Percentiles rank a stretch among this genome's conserved stretches.
Conservation (phyloP, 1,284 basidiomycete species). For the Pseudozyma hubeiensis region DNA sequence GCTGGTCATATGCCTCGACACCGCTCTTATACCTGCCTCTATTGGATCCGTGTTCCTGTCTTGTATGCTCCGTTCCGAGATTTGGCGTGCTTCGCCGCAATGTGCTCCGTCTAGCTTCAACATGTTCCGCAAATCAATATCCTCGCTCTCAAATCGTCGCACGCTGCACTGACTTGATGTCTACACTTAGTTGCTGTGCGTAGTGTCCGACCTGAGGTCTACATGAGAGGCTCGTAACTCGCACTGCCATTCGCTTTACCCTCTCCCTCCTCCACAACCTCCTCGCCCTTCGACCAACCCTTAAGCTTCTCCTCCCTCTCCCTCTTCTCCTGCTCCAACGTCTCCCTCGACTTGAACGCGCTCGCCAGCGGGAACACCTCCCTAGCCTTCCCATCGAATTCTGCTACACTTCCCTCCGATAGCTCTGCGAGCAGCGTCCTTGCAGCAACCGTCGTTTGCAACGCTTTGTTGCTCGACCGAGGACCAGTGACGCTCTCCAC, state of each 20-base stretch:
- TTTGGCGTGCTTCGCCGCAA: background rate
- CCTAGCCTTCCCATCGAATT: conserved; percentile 61
- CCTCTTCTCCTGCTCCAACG: conserved; percentile 51
- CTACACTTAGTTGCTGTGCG: background rate
- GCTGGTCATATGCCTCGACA: background rate
- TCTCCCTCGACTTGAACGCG: conserved; percentile 66
- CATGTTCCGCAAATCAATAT: background rate
- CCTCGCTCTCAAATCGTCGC: background rate
- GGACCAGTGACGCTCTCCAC: background rate
- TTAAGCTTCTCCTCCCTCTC: conserved; percentile 8
- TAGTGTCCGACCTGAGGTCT: background rate
- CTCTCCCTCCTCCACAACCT: conserved; percentile 2
- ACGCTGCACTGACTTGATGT: background rate
- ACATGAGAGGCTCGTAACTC: conserved; percentile 17
- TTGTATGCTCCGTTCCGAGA: background rate
- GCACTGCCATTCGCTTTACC: conserved; percentile 3
- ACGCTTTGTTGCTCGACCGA: conserved; percentile 4
- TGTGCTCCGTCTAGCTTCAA: conserved; percentile 4
- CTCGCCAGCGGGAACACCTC: conserved; percentile 68
- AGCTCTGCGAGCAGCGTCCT: conserved; percentile 17
- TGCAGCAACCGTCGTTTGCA: conserved; percentile 18
- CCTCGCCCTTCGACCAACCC: conserved; percentile 9
- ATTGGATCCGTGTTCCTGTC: background rate
- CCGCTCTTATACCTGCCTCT: background rate
- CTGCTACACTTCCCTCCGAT: conserved; percentile 20